These are phyloP conservation scores for Phytophthora gonapodyides DNA, from an alignment of 352 stramenopile genomes.

Conservation along the genomic window DNA sequence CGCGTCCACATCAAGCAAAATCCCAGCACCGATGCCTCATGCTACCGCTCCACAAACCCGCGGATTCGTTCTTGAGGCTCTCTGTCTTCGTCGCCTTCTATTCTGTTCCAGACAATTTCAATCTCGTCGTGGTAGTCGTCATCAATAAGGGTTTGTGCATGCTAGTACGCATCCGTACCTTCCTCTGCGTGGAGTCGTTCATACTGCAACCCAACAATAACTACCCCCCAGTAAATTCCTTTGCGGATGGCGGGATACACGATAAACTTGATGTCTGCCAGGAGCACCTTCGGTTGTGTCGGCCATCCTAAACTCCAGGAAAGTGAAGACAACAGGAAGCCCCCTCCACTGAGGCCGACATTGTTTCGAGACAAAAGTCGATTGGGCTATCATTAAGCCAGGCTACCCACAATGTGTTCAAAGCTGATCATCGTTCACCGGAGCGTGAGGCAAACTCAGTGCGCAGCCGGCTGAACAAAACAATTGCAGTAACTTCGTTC, in stretches of 20 bases:
- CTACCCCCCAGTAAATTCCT: conserved; percentile 12
- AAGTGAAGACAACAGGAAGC: conserved; percentile 4
- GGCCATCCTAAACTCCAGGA: conserved; percentile 1
- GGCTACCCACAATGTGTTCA: conserved; percentile 7
- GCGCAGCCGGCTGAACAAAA: neutral
- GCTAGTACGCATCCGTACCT: neutral
- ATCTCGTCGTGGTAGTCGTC: conserved; percentile 8
- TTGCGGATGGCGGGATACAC: neutral
- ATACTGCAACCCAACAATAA: conserved; percentile 8
- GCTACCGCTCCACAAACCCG: neutral
- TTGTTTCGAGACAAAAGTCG: conserved; percentile 10
- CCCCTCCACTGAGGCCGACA: neutral
- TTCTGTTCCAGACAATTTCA: neutral
- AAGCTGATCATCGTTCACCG: conserved; percentile 1
- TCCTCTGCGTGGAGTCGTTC: neutral
- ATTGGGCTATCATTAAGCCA: conserved; percentile 18
- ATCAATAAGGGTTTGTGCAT: conserved; percentile 19
- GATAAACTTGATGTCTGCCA: conserved; percentile 4
- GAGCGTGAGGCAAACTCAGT: neutral
- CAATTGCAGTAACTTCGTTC: conserved; percentile 7
- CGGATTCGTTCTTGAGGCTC: neutral
- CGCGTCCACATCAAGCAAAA: too few species aligned
- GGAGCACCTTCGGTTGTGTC: neutral
- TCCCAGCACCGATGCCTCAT: too few species aligned
- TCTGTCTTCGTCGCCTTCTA: neutral